A percentile compares a stretch with the other conserved stretches of the same genome.
Evolutionary conservation across 2,329 filamentous ascomycete genomes (phyloP).

Genomic region (Ustilaginoidea virens): DNA sequence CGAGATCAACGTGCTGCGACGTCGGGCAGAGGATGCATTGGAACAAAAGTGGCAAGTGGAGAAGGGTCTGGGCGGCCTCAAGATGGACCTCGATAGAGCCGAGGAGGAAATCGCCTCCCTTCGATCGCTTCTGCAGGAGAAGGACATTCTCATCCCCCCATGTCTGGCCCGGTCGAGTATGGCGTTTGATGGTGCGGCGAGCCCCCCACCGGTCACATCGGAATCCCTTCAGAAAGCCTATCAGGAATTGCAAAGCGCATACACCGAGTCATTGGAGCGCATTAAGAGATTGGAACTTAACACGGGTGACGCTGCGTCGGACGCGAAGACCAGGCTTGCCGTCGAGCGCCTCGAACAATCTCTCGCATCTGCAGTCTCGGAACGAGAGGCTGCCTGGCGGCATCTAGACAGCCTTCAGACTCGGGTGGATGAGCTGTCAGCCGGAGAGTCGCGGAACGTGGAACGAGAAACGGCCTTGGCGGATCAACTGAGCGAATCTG

Average conservation of each 20-base stretch:
- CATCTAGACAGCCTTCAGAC: constrained; percentile 47
- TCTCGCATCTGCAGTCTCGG: constrained; percentile 52
- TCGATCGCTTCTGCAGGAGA: constrained; percentile 60
- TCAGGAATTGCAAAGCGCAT: constrained; percentile 57
- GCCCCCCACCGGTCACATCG: constrained; percentile 49
- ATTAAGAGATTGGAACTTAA: constrained; percentile 48
- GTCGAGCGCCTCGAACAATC: constrained; percentile 52
- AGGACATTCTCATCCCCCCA: constrained; percentile 62
- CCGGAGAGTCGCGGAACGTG: constrained; percentile 38
- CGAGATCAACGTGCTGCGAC: constrained; percentile 72
- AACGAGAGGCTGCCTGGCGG: constrained; percentile 55
- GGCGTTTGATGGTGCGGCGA: too few relatives aligned
- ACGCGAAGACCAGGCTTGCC: constrained; percentile 45
- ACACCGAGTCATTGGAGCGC: constrained; percentile 48
- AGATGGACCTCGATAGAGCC: constrained; percentile 92
- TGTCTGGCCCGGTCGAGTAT: constrained; percentile 31
- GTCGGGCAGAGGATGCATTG: constrained; percentile 80
- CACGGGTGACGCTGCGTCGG: constrained; percentile 19
- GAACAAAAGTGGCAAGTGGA: constrained; percentile 95
- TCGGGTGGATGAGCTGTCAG: constrained; percentile 43
- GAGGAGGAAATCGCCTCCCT: constrained; percentile 86
- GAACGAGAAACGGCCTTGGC: constrained; percentile 49
- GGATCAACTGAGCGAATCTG: constrained; percentile 56
- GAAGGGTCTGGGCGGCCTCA: constrained; percentile 72
- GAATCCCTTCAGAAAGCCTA: constrained; percentile 61